phyloP scores from a whole-genome alignment of 2,329 filamentous ascomycete species.

The Tolypocladium inflatum region DNA sequence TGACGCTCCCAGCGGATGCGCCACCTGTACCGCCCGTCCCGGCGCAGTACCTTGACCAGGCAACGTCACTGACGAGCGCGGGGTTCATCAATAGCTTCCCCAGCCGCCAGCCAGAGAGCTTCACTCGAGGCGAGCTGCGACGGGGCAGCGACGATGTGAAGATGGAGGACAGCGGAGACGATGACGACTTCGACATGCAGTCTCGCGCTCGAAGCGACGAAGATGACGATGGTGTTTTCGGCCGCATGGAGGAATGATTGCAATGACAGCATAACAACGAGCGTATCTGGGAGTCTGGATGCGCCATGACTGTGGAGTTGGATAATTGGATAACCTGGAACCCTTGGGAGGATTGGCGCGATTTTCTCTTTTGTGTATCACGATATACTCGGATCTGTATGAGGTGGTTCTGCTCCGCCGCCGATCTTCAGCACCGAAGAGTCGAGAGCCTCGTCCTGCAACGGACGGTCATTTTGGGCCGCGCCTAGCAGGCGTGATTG shows the following conservation, averaged over 20 bases:
- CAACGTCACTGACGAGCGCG: conserved; percentile 44
- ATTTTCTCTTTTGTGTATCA: conserved; percentile 43
- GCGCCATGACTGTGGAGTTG: conserved; percentile 19
- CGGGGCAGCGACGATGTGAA: conserved; percentile 48
- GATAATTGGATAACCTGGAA: conserved; percentile 23
- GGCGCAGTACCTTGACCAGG: conserved; percentile 62
- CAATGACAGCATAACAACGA: conserved; percentile 6
- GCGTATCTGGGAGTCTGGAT: background rate
- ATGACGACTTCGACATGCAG: conserved; percentile 55
- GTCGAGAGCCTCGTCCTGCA: conserved; percentile 37
- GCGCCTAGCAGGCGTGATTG: conserved; percentile 24
- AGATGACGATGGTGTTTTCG: conserved; percentile 93
- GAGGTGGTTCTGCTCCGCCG: conserved; percentile 53
- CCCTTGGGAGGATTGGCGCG: conserved; percentile 15
- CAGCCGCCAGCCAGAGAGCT: conserved; percentile 53
- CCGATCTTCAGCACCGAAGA: conserved; percentile 59
- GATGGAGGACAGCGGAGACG: conserved; percentile 61
- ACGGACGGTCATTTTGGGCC: conserved; percentile 10
- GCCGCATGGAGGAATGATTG: conserved; percentile 80
- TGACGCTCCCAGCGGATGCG: conserved; percentile 58
- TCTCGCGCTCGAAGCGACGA: conserved; percentile 66
- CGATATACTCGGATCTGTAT: conserved; percentile 31
- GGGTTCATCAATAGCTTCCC: conserved; percentile 57
- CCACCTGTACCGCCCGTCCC: conserved; percentile 85
- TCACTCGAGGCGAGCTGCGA: conserved; percentile 49